Conservation (phyloP, 2,329 filamentous ascomycete genomes). For the Grosmannia huntii region DNA sequence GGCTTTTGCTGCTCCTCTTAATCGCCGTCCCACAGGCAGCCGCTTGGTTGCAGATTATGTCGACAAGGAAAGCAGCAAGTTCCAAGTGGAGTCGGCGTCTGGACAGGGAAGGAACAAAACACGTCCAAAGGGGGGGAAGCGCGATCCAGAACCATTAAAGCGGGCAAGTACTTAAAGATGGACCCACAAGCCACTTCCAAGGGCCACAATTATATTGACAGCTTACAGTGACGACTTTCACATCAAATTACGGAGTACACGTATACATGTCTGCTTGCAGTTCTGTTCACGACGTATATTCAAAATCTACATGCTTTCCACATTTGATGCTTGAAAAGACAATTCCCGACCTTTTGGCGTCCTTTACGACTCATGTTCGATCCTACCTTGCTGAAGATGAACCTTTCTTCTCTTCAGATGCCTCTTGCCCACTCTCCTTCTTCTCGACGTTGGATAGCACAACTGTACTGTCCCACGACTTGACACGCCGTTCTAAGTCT, state of each 20-base stretch:
- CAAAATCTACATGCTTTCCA: too few species aligned
- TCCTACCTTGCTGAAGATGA: too few species aligned
- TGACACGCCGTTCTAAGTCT: conserved; percentile 5
- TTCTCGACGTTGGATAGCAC: neutral
- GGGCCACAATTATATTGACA: neutral
- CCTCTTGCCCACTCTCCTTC: neutral
- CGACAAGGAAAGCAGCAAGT: neutral
- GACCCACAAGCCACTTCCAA: neutral
- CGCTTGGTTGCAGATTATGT: neutral
- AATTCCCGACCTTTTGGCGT: neutral
- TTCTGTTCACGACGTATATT: too few species aligned
- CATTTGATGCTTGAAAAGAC: neutral
- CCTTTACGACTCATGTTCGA: too few species aligned
- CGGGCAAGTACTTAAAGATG: neutral
- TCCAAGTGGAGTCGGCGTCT: neutral
- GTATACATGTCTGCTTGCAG: too few species aligned
- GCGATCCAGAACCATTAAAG: conserved; percentile 1
- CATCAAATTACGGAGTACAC: neutral
- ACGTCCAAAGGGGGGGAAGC: conserved; percentile 2
- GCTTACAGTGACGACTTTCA: neutral
- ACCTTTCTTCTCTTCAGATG: neutral
- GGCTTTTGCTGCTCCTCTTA: neutral
- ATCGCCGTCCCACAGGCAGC: neutral
- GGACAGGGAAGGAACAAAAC: neutral
- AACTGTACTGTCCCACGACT: neutral